Base-by-base conservation (phyloP, 257 asterid genomes). In the Plantago major region DNA sequence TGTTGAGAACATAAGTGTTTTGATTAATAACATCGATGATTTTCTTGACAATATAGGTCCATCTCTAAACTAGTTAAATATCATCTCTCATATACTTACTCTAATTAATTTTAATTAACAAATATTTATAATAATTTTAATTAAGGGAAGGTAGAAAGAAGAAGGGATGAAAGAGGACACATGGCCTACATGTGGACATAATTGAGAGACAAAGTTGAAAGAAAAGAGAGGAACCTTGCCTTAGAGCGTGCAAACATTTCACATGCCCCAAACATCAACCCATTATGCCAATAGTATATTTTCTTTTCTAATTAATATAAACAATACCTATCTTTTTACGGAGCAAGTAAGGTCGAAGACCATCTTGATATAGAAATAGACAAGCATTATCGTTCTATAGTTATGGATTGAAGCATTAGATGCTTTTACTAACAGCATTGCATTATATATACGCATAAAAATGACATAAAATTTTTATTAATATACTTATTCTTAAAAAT, bases 101-200 rank as follows among this genome's bases (percentile, higher is more conserved):
- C n/a, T 22, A 22, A 22, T 22, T 22, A 22, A 22, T 22, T 22
- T 22, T 22, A 22, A 22, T 22, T 22, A 22, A 22, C 26, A 17
- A 51, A 51, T 10, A 48, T 40, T 10, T 19, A 11, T 46, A 43
- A 54, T 66, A 66, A 42, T 43, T 22, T 22, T 2, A 22, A 53
- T 37, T 17, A 42, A 67, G 56, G 63, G 78, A 68, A 78, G 72
- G 64, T 67, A 58, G 75, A 66, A 70, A 56, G 48, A 13, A 22
- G 17, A 50, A 55, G 67, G 33, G 60, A 60, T 44, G 40, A 19
- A 60, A 54, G 60, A 53, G 61, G 64, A 63, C 56, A 62, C 55
- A 73, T 70, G 83, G 64, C 76, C 79, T 67, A 76, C 92, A 87
- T 82, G 90, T 84, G 95, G 76, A 78, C 67, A 57, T 75, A 65